Evolutionary conservation across 208 protist species (phyloP).

Genomic region (Trypanosoma theileri): DNA sequence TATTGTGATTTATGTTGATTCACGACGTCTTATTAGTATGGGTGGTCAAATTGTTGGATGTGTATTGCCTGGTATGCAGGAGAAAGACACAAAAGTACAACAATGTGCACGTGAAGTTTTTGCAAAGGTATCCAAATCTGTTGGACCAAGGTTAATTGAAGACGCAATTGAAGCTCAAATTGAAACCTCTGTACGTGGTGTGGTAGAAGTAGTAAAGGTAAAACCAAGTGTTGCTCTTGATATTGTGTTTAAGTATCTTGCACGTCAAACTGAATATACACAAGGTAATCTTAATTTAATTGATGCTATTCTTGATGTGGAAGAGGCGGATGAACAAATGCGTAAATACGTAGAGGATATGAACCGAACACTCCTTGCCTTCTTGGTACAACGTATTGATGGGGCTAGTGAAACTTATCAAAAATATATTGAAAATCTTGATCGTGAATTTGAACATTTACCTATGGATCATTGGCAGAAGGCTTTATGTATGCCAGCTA

Average conservation of each 20-base stretch:
- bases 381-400: conserved; percentile 63
- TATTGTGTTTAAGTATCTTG: conserved; percentile 80
- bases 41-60: conserved; percentile 86
- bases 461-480: conserved; percentile 65
- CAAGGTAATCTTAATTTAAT: conserved; percentile 73
- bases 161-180: conserved; percentile 83
- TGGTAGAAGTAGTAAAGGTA: conserved; percentile 92
- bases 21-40: conserved; percentile 65
- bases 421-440: conserved; percentile 59
- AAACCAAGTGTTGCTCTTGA: conserved; percentile 76
- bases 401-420: conserved; percentile 53
- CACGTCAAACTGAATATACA: conserved; percentile 45
- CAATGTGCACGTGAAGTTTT: conserved; percentile 80
- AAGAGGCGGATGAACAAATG: conserved; percentile 79
- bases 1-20: conserved; percentile 74
- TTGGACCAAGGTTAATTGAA: conserved; percentile 82
- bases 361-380: conserved; percentile 56
- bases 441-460: conserved; percentile 50
- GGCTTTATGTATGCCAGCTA: conserved; percentile 59
- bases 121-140: conserved; percentile 66
- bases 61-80: conserved; percentile 89
- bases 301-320: conserved; percentile 74
- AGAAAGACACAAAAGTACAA: conserved; percentile 72
- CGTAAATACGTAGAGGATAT: conserved; percentile 58
- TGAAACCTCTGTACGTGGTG: conserved; percentile 76